Conservation (phyloP, 73 alveolate species). For the Tetrahymena thermophila region DNA sequence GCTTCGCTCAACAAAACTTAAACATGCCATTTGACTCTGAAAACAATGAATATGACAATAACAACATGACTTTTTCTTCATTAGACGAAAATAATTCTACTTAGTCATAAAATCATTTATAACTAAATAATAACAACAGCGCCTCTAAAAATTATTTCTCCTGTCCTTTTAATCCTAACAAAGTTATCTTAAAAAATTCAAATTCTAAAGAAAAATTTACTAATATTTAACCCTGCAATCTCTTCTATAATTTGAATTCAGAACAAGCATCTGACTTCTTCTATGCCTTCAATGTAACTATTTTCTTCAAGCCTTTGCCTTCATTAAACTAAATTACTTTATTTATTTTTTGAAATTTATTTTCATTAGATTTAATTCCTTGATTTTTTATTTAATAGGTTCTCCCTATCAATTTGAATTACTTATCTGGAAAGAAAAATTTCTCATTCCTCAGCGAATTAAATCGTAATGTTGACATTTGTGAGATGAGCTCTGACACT, state of each 20-base stretch:
- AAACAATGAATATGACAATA: background rate
- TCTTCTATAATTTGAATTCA: background rate
- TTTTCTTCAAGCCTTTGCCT: background rate
- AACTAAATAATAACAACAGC: background rate
- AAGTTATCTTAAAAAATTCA: background rate
- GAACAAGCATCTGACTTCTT: background rate
- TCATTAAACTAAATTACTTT: background rate
- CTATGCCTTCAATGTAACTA: background rate
- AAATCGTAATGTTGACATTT: background rate
- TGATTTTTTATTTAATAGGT: background rate
- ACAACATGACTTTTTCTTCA: background rate
- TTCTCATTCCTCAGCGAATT: background rate
- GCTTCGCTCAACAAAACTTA: background rate
- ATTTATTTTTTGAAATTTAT: background rate
- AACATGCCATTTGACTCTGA: background rate
- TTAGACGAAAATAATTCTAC: background rate
- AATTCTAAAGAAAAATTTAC: background rate
- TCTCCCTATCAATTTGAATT: background rate
- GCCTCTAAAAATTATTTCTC: background rate
- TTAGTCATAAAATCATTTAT: background rate
- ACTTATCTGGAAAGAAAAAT: background rate
- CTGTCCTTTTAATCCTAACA: background rate
- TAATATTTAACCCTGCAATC: background rate
- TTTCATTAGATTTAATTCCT: background rate
- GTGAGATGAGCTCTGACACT: background rate